These are phyloP conservation scores for Aureobasidium sp. DNA, from an alignment of 2,329 filamentous ascomycete genomes.

Conservation along the genomic window DNA sequence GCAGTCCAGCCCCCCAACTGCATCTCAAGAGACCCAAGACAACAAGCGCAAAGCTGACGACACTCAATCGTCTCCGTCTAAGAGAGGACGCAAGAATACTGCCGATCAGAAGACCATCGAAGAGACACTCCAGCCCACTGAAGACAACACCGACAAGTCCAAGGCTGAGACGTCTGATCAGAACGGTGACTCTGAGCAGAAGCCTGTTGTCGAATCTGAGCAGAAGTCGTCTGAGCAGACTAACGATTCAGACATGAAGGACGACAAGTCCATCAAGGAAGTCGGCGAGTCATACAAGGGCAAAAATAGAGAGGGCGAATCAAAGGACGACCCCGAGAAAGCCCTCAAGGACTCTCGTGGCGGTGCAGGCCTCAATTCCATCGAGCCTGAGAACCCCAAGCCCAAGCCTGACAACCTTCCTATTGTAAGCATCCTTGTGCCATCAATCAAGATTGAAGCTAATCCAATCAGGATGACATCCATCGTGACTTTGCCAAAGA, in stretches of 20 bases:
- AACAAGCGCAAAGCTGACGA: constrained; percentile 31
- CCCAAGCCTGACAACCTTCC: constrained; percentile 14
- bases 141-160: constrained; percentile 22
- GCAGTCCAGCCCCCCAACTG: constrained; percentile 21
- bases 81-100: constrained; percentile 36
- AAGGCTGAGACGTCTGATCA: constrained; percentile 21
- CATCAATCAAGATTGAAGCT: neutral
- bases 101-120: constrained; percentile 48
- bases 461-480: constrained; percentile 14
- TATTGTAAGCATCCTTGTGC: neutral
- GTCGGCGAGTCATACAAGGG: constrained; percentile 21
- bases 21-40: constrained; percentile 19
- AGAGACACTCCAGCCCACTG: constrained; percentile 41
- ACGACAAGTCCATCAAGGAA: constrained; percentile 22
- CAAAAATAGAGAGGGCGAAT: constrained; percentile 24
- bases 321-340: constrained; percentile 24
- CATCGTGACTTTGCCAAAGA: constrained; percentile 13
- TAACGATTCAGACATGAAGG: constrained; percentile 26
- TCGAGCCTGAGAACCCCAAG: constrained; percentile 14
- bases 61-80: constrained; percentile 27
- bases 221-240: constrained; percentile 7
- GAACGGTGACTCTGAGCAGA: constrained; percentile 26
- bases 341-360: constrained; percentile 21
- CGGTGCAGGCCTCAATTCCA: constrained; percentile 19
- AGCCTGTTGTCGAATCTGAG: constrained; percentile 1